Evolutionary conservation across 805 yeast genomes (phyloP), one percentile per base, ranked within the genome.

Genomic region (Metahyphopichia silvanorum): DNA sequence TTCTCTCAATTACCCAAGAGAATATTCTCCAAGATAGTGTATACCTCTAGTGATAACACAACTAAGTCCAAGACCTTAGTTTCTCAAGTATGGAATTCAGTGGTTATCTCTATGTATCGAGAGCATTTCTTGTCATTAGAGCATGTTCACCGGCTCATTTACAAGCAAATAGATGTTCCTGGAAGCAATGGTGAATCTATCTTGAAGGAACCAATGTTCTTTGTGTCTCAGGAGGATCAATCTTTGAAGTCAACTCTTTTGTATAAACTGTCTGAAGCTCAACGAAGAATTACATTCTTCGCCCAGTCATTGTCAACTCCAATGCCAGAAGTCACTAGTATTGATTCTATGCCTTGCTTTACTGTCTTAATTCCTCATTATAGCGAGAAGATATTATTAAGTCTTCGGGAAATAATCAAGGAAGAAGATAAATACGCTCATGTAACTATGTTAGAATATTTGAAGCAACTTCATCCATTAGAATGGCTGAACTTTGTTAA

Each of bases 401-500:
- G 96, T n/a, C 71, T 93, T 53, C 83, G 94, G 60, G 98, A 91
- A 64, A 88, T 93, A 55, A 91, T 93, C 50, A 82, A 95, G 55
- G 98, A 91, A 68, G 98, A 93, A 61, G 96, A 89, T 57, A 96
- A 88, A 66, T 87, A 84, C 63, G 86, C 98, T 16, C 85, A 95
- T 61, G 93, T 93, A 35, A 91, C 97, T 11, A 68, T 93, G 51
- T 74, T 91, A 49, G 98, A 93, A 66, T 91, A 91, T 58, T 74
- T 91, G 66, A 91, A 91, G 64, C 96, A 87, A 65, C 72, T 91
- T 44, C 96, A 91, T 60, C 96, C 98, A 24, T 82, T 85, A 39
- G 98, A 91, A 67, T 93, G 98, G 98, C 91, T 84, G 42, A 87
- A 96, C 66, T 91, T 93, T 53, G 96, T 93, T 30, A 86, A 86